Evolutionary conservation across 1,284 basidiomycete genomes (phyloP).

Genomic region (Ganoderma resinaceum): DNA sequence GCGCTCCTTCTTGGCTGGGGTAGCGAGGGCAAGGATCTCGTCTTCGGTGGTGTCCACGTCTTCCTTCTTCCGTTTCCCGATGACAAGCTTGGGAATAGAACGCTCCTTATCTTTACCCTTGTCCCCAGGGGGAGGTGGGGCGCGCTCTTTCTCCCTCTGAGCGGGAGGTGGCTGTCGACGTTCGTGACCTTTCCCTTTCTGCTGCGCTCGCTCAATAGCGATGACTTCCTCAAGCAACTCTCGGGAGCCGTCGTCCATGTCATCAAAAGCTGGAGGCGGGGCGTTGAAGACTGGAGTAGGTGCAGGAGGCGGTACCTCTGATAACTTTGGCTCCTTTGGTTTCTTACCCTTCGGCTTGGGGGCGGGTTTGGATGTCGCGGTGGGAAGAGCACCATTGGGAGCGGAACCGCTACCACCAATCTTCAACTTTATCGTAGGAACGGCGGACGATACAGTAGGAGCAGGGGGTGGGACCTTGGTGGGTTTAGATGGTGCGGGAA

Average conservation of each 20-base stretch:
- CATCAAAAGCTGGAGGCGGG: slow-evolving; percentile 14
- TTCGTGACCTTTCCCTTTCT: slow-evolving; percentile 42
- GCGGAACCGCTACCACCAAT: slow-evolving; percentile 48
- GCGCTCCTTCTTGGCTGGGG: slow-evolving; percentile 70
- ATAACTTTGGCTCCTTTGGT: slow-evolving; percentile 47
- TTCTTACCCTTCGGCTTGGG: slow-evolving; percentile 54
- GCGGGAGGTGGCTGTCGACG: slow-evolving; percentile 11
- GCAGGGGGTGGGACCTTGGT: slow-evolving; percentile 42
- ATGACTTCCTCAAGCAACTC: slow-evolving; percentile 83
- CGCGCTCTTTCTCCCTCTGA: slow-evolving; percentile 31
- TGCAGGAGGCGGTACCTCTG: slow-evolving; percentile 57
- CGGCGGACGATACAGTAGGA: slow-evolving; percentile 37
- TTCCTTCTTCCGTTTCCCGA: slow-evolving; percentile 64
- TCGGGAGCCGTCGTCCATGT: slow-evolving; percentile 75
- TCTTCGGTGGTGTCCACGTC: slow-evolving; percentile 47
- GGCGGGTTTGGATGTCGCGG: slow-evolving; percentile 33
- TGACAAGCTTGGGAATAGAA: slow-evolving; percentile 39
- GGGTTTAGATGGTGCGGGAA: slow-evolving; percentile 33
- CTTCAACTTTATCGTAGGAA: slow-evolving; percentile 67
- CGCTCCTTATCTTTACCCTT: slow-evolving; percentile 41
- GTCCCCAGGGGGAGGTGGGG: slow-evolving; percentile 29
- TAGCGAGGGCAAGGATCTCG: slow-evolving; percentile 64
- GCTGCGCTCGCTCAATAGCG: slow-evolving; percentile 76
- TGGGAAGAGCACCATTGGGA: slow-evolving; percentile 25
- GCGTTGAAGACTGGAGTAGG: slow-evolving; percentile 5